Evolutionary conservation across 2,329 filamentous ascomycete species (phyloP).

Genomic region (Mariannaea elegans): DNA sequence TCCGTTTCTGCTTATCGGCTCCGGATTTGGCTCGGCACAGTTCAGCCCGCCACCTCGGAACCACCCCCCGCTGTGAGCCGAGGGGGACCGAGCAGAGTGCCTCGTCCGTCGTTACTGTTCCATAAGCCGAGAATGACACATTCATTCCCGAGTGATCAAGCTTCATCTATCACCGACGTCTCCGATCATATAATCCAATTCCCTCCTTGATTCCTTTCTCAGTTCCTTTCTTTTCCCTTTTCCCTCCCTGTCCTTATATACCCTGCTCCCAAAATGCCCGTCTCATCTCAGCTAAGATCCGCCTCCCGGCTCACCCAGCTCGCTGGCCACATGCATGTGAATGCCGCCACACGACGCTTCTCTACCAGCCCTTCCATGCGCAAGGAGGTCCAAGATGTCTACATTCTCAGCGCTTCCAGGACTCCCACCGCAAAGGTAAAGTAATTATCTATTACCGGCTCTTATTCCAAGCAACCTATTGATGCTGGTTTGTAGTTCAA

Average conservation of each 20-base stretch:
- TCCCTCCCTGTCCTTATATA: background rate
- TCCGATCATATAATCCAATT: background rate
- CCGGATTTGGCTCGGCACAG: conserved; percentile 33
- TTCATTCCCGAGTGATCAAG: too few relatives aligned
- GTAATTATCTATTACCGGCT: background rate
- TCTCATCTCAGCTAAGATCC: conserved; percentile 45
- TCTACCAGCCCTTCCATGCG: conserved; percentile 54
- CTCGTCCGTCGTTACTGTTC: conserved; percentile 13
- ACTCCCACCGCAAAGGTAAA: conserved; percentile 88
- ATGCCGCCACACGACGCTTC: conserved; percentile 54
- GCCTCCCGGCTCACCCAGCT: conserved; percentile 47
- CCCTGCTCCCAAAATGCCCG: conserved; percentile 21
- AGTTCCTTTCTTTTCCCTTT: conserved; percentile 6
- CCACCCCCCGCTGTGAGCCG: conserved; percentile 49
- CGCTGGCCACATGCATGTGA: conserved; percentile 52
- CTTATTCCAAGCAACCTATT: background rate
- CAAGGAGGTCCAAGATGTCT: conserved; percentile 86
- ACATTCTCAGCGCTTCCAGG: conserved; percentile 89
- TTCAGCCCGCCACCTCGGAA: conserved; percentile 37
- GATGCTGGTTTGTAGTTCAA: conserved; percentile 74
- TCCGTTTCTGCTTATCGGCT: conserved; percentile 5
- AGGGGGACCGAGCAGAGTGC: conserved; percentile 46
- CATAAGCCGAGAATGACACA: conserved; percentile 32
- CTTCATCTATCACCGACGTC: too few relatives aligned
- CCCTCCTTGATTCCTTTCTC: background rate